Evolutionary conservation across 352 stramenopile genomes (phyloP).

Genomic region (Globisporangium rhizosaccharum): DNA sequence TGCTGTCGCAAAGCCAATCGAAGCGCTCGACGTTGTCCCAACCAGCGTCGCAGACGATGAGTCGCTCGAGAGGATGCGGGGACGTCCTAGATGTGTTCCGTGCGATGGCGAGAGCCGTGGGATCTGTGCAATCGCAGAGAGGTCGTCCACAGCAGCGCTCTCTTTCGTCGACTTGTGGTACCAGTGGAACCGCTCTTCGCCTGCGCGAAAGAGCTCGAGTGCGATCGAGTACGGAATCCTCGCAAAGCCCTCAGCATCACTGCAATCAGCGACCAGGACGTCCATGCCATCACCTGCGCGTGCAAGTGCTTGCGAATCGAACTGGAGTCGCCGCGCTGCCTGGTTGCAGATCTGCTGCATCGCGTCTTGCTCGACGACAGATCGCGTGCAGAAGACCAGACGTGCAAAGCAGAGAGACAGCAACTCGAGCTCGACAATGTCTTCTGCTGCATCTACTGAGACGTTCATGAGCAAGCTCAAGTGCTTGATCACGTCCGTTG

Average conservation of each 20-base stretch:
- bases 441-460: slow-evolving; percentile 14
- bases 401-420: slow-evolving; percentile 34
- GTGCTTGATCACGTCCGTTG: slow-evolving; percentile 36
- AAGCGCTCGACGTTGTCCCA: background rate
- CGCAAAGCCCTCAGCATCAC: slow-evolving; percentile 35
- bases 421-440: slow-evolving; percentile 36
- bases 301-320: slow-evolving; percentile 19
- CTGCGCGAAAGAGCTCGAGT: slow-evolving; percentile 33
- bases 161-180: slow-evolving; percentile 38
- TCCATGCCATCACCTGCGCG: slow-evolving; percentile 22
- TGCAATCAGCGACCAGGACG: slow-evolving; percentile 38
- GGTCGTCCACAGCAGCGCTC: slow-evolving; percentile 1
- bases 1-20: too few species aligned
- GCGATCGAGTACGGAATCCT: slow-evolving; percentile 23
- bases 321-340: slow-evolving; percentile 34
- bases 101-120: slow-evolving; percentile 1
- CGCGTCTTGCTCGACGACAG: background rate
- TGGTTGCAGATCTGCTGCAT: slow-evolving; percentile 2
- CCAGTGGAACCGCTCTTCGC: slow-evolving; percentile 64
- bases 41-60: background rate
- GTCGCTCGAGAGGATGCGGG: background rate
- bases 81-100: background rate
- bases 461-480: slow-evolving; percentile 47
- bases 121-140: background rate
- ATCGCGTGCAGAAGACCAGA: slow-evolving; percentile 17